phyloP scores from a whole-genome alignment of 768 basidiomycete species.

The Xerocomellus amylosporus region DNA sequence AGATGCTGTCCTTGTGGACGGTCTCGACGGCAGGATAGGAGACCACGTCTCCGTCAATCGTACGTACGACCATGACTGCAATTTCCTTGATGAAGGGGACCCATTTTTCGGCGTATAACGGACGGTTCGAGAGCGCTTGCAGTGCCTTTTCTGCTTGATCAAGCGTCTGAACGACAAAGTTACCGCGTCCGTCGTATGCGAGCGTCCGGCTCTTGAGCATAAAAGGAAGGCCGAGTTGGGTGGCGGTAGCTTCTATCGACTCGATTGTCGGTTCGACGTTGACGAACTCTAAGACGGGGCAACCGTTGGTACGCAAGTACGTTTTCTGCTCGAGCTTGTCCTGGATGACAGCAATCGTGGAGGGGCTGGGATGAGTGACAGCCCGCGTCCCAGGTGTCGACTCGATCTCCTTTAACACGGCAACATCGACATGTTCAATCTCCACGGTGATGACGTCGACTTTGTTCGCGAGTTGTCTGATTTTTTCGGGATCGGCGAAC shows the following conservation, averaged over 20 bases:
- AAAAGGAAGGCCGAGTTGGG: constrained; percentile 73
- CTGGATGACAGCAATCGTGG: constrained; percentile 84
- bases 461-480: constrained; percentile 71
- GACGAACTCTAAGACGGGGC: constrained; percentile 59
- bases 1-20: constrained; percentile 89
- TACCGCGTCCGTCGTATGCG: constrained; percentile 95
- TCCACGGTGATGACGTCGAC: constrained; percentile 92
- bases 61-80: constrained; percentile 95
- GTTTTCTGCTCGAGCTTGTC: constrained; percentile 65
- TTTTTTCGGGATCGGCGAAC: constrained; percentile 76
- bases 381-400: constrained; percentile 27
- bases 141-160: constrained; percentile 52
- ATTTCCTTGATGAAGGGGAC: constrained; percentile 86
- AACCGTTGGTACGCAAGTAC: constrained; percentile 47
- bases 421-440: constrained; percentile 92
- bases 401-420: constrained; percentile 54
- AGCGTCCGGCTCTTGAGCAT: constrained; percentile 97
- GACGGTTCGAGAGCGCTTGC: constrained; percentile 55
- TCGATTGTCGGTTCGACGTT: constrained; percentile 53
- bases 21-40: constrained; percentile 96
- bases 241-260: constrained; percentile 50
- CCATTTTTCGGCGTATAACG: constrained; percentile 93
- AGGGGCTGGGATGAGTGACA: constrained; percentile 70
- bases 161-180: constrained; percentile 66
- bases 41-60: constrained; percentile 63